Conservation (phyloP, 352 stramenopile species). For the Aphanomyces invadans region DNA sequence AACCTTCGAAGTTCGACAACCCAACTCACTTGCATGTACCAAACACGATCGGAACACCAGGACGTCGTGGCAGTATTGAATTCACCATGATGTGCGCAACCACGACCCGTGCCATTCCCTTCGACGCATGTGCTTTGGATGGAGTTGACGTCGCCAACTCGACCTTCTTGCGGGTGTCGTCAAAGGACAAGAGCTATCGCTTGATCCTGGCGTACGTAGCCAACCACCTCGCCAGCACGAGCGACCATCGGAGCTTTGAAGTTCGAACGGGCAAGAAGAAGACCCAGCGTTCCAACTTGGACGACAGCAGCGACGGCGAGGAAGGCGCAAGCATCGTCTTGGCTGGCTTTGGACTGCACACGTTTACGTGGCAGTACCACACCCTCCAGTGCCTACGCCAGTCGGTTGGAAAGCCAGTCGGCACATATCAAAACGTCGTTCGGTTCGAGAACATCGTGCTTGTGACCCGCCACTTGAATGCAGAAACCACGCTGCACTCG, state of each 20-base stretch:
- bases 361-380: not conserved
- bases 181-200: not conserved
- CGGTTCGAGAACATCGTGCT: not conserved
- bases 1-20: not conserved
- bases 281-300: not conserved
- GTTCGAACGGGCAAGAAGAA: not conserved
- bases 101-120: not conserved
- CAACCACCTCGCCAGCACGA: not conserved
- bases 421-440: not conserved
- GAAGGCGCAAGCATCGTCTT: not conserved
- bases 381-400: not conserved
- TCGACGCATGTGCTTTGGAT: not conserved
- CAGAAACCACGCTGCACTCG: not conserved
- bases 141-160: not conserved
- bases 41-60: no score
- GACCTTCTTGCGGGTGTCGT: not conserved
- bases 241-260: constrained; percentile 5
- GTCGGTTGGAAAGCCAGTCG: not conserved
- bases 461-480: not conserved
- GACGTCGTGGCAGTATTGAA: not conserved
- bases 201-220: not conserved
- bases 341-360: not conserved
- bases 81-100: not conserved
- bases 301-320: not conserved
- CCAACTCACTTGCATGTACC: no score